Evolutionary conservation across 1,139 yeast species (phyloP).

Genomic region (Trichomonascaceae sp.): DNA sequence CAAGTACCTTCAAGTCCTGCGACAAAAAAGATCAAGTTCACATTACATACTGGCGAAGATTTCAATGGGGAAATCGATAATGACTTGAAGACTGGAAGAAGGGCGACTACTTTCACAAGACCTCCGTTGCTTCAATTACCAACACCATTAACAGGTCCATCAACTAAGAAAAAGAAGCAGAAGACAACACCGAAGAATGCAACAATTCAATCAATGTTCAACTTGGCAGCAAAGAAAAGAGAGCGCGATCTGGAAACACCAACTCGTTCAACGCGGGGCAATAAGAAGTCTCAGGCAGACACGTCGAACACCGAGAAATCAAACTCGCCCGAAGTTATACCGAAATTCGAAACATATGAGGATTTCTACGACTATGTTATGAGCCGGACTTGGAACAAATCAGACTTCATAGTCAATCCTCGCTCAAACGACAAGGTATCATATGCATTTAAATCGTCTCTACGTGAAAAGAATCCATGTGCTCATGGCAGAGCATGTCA

Average conservation of each 20-base stretch:
- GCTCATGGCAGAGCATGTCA: constrained; percentile 27
- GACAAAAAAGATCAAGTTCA: not conserved
- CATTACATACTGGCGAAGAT: constrained; percentile 2
- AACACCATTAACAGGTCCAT: not conserved
- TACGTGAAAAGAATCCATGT: constrained; percentile 22
- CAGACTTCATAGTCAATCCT: constrained; percentile 26
- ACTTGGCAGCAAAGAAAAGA: constrained; percentile 1
- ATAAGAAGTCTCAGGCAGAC: not conserved
- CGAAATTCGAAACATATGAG: constrained; percentile 1
- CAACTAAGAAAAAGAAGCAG: not conserved
- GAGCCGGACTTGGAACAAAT: constrained; percentile 17
- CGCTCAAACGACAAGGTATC: constrained; percentile 19
- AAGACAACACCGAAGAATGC: constrained; percentile 1
- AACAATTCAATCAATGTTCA: constrained; percentile 8
- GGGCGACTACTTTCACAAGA: constrained; percentile 13
- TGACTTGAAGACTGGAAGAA: constrained; percentile 15
- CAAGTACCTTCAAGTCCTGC: constrained; percentile 1
- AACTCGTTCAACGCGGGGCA: constrained; percentile 2
- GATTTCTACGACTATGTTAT: not conserved
- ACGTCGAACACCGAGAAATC: not conserved
- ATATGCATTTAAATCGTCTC: constrained; percentile 24
- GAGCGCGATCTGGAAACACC: constrained; percentile 10
- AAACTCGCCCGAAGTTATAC: not conserved
- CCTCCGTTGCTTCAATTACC: constrained; percentile 7
- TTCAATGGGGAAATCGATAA: constrained; percentile 18